Evolutionary conservation across 2,329 filamentous ascomycete genomes (phyloP), one percentile per base, ranked within the genome.

Genomic region (Epichloe festucae): DNA sequence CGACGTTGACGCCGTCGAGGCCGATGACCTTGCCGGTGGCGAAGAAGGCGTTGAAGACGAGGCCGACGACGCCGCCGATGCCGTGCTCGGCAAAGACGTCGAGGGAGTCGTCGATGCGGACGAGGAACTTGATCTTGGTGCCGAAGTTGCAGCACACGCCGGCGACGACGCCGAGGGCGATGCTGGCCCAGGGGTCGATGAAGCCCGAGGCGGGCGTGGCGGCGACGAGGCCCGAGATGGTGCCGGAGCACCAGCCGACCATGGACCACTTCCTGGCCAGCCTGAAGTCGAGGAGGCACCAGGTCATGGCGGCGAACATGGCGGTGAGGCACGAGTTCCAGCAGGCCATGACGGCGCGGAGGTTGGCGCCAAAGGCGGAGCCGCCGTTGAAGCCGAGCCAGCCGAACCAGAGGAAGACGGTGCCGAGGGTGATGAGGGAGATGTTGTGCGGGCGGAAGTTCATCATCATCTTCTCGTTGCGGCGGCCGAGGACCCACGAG

Each of bases 371-470:
- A 60, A 96, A 95, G 40, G 91, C 75, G 23, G 90, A 96, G 57
- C 93, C 93, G 62, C 91, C 93, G 76, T 98, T 98, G 81, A 98
- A 98, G 51, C 90, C 93, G 57, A 98, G 77, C 93, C 93, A 98
- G 63, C 93, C 93, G 63, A 97, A 97, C 90, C 90, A 97, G 52
- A 98, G 88, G 62, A 98, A 80, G 58, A 95, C 80, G 3, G 93
- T 97, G 56, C 93, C 93, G 60, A 97, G 84, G 1, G 93, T 90
- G 71, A 98, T 95, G 63, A 97, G 80, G 5, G 90, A 95, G 59
- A 97, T 93, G 74, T 98, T 98, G 77, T 98, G 93, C 17, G 93
- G 93, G 59, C 93, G 88, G 80, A 97, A 97, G 79, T 97, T 97
- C 71, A 96, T 81, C 88, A 97, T 96, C 89, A 97, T 96, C 75